Conservation (phyloP, 129 eudicot species). For the Artemisia argyi region DNA sequence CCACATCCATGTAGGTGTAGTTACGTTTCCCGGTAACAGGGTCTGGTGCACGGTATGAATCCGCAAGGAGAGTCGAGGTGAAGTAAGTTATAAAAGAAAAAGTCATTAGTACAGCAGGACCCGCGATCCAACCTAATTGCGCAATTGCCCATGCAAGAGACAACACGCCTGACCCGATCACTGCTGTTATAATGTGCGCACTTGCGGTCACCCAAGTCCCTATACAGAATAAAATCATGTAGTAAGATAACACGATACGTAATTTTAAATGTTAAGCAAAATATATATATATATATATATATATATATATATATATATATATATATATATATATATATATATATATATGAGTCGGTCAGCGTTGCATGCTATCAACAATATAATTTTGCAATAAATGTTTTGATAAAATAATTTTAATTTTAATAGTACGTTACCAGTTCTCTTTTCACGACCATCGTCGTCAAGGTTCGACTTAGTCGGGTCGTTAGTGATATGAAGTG, state of each 20-base stretch:
- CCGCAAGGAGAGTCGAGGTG: slow-evolving; percentile 81
- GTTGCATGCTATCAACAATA: not conserved
- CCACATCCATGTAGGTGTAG: slow-evolving; percentile 18
- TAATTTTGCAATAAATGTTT: not conserved
- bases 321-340: no score
- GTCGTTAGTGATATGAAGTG: slow-evolving; percentile 6
- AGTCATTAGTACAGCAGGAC: slow-evolving; percentile 64
- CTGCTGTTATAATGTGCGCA: slow-evolving; percentile 93
- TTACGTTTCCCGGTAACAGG: slow-evolving; percentile 46
- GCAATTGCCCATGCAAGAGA: slow-evolving; percentile 94
- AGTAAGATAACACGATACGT: no score
- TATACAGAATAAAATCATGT: not conserved
- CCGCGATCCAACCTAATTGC: slow-evolving; percentile 86
- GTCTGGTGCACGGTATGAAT: slow-evolving; percentile 67
- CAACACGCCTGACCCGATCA: slow-evolving; percentile 88
- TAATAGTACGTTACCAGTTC: slow-evolving; percentile 56
- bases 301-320: no score
- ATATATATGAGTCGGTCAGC: not conserved
- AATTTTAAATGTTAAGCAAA: no score
- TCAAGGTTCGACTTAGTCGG: slow-evolving; percentile 47
- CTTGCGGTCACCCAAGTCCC: slow-evolving; percentile 56
- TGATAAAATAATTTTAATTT: not conserved
- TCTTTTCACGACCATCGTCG: slow-evolving; percentile 73
- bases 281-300: no score
- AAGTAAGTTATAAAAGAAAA: slow-evolving; percentile 80